Evolutionary conservation across 306 rosid genomes (phyloP).

Genomic region (Echinosophora koreensis): DNA sequence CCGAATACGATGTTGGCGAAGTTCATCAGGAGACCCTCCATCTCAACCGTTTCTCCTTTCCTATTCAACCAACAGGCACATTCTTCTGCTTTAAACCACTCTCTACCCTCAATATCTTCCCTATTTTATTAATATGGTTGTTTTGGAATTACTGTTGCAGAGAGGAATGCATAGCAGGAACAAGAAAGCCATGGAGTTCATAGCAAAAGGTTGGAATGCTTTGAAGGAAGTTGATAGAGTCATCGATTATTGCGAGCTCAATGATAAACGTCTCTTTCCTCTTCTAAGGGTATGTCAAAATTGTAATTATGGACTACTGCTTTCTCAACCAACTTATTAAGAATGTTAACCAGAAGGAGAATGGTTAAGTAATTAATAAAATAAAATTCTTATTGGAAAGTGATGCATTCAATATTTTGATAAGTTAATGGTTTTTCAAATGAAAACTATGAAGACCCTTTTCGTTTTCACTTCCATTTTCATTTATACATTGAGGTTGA

Average conservation of each 20-base stretch:
- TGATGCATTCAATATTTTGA: no score
- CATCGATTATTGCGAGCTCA: constrained; percentile 78
- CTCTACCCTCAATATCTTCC: constrained; percentile 1
- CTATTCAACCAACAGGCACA: constrained; percentile 68
- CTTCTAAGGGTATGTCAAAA: constrained; percentile 68
- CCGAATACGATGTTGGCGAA: constrained; percentile 51
- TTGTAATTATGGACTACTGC: neutral
- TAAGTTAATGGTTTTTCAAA: no score
- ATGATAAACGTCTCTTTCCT: constrained; percentile 86
- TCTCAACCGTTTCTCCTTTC: constrained; percentile 39
- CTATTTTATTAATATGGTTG: neutral
- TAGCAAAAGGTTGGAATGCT: constrained; percentile 92
- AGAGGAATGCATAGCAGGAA: constrained; percentile 83
- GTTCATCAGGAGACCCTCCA: constrained; percentile 41
- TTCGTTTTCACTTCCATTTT: neutral
- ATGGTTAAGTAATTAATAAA: no score
- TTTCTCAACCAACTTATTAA: neutral
- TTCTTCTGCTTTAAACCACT: neutral
- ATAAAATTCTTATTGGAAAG: no score
- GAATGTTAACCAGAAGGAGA: no score
- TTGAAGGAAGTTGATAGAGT: constrained; percentile 93
- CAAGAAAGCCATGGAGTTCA: constrained; percentile 83
- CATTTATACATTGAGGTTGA: constrained; percentile 14
- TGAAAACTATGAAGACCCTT: no score
- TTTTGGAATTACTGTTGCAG: constrained; percentile 45